phyloP scores from a whole-genome alignment of 148 eudicot species.

The Fagopyrum tataricum region DNA sequence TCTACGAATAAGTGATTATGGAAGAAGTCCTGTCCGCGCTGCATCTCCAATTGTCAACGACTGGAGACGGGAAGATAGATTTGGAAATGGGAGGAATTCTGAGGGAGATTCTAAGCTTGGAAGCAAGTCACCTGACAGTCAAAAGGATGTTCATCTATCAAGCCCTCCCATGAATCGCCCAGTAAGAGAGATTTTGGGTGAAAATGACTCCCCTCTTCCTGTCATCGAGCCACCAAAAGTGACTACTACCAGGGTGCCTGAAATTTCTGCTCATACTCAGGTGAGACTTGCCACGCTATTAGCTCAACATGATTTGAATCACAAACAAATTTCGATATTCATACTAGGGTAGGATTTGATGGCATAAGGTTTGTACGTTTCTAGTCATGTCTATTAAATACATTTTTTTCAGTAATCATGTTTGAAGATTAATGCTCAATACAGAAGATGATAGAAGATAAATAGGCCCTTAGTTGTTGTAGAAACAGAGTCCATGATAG shows the following conservation, averaged over 20 bases:
- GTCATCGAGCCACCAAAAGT: constrained; percentile 88
- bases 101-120: constrained; percentile 69
- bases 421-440: too few species aligned
- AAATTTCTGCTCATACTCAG: constrained; percentile 1
- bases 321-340: too few species aligned
- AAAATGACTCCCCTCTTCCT: constrained; percentile 66
- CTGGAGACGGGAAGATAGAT: constrained; percentile 91
- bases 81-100: constrained; percentile 66
- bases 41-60: constrained; percentile 49
- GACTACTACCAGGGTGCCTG: constrained; percentile 24
- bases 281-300: neutral
- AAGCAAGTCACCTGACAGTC: constrained; percentile 71
- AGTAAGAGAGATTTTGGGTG: constrained; percentile 86
- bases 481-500: too few species aligned
- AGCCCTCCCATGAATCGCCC: constrained; percentile 73
- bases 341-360: too few species aligned
- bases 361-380: too few species aligned
- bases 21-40: constrained; percentile 70
- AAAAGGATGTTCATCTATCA: constrained; percentile 42
- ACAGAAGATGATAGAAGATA: too few species aligned
- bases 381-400: too few species aligned
- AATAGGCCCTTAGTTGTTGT: too few species aligned
- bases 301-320: neutral
- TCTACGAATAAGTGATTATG: constrained; percentile 36
- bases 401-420: too few species aligned